Base-by-base conservation (phyloP, 1,284 basidiomycete genomes). In the Pseudozyma thailandica region DNA sequence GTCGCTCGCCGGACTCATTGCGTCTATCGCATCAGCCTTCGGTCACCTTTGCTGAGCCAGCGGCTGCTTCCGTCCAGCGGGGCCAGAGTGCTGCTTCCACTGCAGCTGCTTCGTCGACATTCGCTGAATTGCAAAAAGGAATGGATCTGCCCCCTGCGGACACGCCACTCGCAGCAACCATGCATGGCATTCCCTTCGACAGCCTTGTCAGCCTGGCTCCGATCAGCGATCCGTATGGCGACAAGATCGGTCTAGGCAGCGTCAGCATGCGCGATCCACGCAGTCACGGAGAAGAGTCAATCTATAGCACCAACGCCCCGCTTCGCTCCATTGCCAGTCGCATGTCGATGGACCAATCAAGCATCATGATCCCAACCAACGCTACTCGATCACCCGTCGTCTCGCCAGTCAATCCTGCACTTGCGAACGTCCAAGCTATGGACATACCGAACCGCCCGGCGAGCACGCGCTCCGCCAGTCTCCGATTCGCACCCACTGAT, bases 171-270 rank as follows among this genome's bases (percentile, higher is more conserved):
- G 53, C 59, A 28, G 58, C 72, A 82, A 85, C 26, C 85, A 85
- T 16, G 84, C 86, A 70, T 86, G 91, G 90, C 5, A 87, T 95
- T n/a, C 90, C 93, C 0, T 91, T 90, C 82, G 88, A 89, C 66
- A 89, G 88, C 59, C 88, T 95, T 18, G 87, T 97, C 21, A 88
- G 88, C 43, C 87, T 97, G 5, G 87, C 90, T 4, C 89, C 90
- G 5, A 89, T 91, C 5, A 90, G 91, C 77, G 89, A 90, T 54
- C 87, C 90, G 0, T 92, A 92, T 80, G 74, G 65, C 20, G 75
- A 72, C 43, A 50, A 55, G 39, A 64, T 77, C 20, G 76, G 76
- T 2, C 60, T 74, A 4, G 70, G 72, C 23, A 77, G 72, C 43
- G 52, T 77, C 44, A 77, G 73, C 38, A 50, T 74, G 41, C 64